Base-by-base conservation (phyloP, 805 yeast genomes). In the Cyberlindnera xylosilytica region DNA sequence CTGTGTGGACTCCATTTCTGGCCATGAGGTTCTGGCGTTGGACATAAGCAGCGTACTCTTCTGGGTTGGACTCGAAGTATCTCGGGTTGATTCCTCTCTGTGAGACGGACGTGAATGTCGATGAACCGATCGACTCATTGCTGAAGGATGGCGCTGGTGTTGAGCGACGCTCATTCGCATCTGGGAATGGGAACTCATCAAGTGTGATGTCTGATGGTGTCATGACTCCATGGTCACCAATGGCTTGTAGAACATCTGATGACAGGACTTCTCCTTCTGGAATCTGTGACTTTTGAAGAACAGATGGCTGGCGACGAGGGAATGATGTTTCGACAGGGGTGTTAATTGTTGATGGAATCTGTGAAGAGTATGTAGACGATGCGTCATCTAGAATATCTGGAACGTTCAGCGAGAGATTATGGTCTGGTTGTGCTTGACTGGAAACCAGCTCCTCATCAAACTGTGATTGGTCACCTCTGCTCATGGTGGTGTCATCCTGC, bases 31-130 rank as follows among this genome's bases (percentile, higher is more conserved):
- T 34, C 16, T 42, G 46, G 12, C 47, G 34, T 29, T 44, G 47
- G 6, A 44, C 22, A 34, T 36, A 40, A 1, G 44, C 39, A 8
- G 44, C 47, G 28, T 44, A 38, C 33, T 50, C 61, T n/a, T 52
- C 54, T 4, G 61, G 57, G 18, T 56, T 51, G 12, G 45, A 51
- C 15, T 54, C 60, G 34, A 68, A 65, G 50, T 78, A 79, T 27
- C 64, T 65, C 15, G 85, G 86, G 51, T 84, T 84, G 16, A 79
- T 70, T 12, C 81, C 89, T 56, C 91, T 67, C 62, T 84, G 91
- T 6, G 89, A 81, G 3, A 85, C 86, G 36, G 87, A 79, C 1
- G 93, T 84, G 61, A 84, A 82, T 49, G 79, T 81, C 0, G 91
- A 83, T 1, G 66, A 58, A 2, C 51, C 42, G 20, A 58, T 42